Percentiles rank a stretch among this genome's conserved stretches.
Evolutionary conservation across 352 stramenopile species (phyloP).

Genomic region (Lagenidium sp.): DNA sequence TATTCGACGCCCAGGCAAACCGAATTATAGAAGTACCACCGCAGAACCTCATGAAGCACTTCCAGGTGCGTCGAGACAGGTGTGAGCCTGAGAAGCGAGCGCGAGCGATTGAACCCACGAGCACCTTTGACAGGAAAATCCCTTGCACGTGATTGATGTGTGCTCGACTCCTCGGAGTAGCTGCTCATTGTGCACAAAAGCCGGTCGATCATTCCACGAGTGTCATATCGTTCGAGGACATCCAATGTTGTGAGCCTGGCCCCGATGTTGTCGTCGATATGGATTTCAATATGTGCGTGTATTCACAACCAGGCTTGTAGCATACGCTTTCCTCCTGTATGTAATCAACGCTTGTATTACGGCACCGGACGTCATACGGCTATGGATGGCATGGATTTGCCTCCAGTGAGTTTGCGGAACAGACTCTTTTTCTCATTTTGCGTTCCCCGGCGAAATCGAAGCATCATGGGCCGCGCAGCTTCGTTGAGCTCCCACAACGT

Average conservation of each 20-base stretch:
- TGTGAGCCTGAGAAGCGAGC: too few relatives aligned
- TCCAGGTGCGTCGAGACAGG: constrained; percentile 38
- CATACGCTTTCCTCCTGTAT: neutral
- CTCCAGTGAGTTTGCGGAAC: constrained; percentile 34
- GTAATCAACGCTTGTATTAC: neutral
- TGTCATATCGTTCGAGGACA: constrained; percentile 73
- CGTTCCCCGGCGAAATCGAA: constrained; percentile 76
- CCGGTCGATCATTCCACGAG: constrained; percentile 38
- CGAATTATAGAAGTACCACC: constrained; percentile 28
- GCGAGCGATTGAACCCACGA: too few relatives aligned
- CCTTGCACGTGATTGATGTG: constrained; percentile 68
- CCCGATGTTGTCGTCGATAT: too few relatives aligned
- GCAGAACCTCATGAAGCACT: constrained; percentile 41
- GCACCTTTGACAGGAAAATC: constrained; percentile 47
- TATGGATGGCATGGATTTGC: constrained; percentile 12
- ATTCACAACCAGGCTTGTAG: constrained; percentile 8
- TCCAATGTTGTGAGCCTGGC: constrained; percentile 69
- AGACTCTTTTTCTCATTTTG: constrained; percentile 70
- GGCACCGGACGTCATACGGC: constrained; percentile 11
- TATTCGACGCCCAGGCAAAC: constrained; percentile 39
- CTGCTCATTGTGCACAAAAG: constrained; percentile 29
- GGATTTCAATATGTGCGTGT: too few relatives aligned
- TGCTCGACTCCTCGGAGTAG: constrained; percentile 26
- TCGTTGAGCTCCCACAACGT: constrained; percentile 81
- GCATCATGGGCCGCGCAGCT: constrained; percentile 51